These are phyloP conservation scores for Agrocybe pediades DNA, from an alignment of 768 basidiomycete species.

Conservation along the genomic window DNA sequence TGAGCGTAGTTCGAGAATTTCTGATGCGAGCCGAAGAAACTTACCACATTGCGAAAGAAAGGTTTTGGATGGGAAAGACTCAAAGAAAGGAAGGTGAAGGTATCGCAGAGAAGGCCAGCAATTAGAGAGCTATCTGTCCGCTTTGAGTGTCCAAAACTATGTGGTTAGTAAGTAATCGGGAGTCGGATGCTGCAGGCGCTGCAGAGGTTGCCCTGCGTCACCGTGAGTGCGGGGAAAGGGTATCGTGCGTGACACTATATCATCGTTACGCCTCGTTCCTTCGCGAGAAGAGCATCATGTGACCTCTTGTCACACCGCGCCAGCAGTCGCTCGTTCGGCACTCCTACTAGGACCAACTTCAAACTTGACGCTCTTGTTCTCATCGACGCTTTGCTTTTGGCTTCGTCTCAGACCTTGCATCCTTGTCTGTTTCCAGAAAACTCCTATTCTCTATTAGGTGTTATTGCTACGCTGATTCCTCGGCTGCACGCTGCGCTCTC, in stretches of 20 bases:
- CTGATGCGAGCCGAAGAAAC: constrained; percentile 11
- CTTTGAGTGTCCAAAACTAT: constrained; percentile 14
- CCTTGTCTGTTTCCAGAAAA: not conserved
- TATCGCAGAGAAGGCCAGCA: constrained; percentile 24
- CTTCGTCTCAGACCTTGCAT: no score
- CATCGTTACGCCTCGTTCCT: constrained; percentile 21
- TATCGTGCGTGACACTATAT: constrained; percentile 23
- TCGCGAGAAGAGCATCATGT: constrained; percentile 21
- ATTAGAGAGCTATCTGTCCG: constrained; percentile 19
- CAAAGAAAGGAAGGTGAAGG: constrained; percentile 15
- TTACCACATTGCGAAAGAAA: constrained; percentile 25
- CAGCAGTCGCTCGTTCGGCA: not conserved
- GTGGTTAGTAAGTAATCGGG: constrained; percentile 13
- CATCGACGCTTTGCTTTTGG: not conserved
- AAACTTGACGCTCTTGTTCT: not conserved
- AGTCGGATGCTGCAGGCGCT: constrained; percentile 14
- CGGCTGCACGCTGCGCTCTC: not conserved
- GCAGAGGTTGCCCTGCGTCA: constrained; percentile 19
- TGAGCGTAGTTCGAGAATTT: not conserved
- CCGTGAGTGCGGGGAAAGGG: constrained; percentile 21
- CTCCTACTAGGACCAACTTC: not conserved
- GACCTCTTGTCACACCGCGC: constrained; percentile 17
- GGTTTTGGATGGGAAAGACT: constrained; percentile 13
- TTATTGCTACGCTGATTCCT: not conserved
- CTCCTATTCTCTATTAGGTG: not conserved